Percentiles rank a stretch among this genome's conserved stretches.
Conservation (phyloP, 805 yeast genomes). For the Saturnispora halmiae region DNA sequence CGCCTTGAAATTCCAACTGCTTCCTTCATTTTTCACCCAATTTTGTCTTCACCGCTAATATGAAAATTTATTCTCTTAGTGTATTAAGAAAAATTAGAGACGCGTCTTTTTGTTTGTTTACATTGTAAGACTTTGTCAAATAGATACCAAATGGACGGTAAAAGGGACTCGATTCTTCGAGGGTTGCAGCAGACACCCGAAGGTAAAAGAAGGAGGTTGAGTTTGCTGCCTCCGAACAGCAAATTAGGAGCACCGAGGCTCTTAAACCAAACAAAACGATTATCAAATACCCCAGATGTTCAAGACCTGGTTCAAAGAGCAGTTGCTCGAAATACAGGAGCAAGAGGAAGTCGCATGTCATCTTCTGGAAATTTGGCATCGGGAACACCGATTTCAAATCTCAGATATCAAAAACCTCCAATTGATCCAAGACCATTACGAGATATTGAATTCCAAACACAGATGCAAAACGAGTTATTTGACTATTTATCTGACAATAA, state of each 20-base stretch:
- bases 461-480: conserved; percentile 57
- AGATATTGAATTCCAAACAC: conserved; percentile 57
- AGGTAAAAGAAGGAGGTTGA: conserved; percentile 22
- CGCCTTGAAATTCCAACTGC: background rate
- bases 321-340: conserved; percentile 18
- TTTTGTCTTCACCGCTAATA: too few species aligned
- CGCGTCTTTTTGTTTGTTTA: background rate
- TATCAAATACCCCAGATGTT: conserved; percentile 17
- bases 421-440: conserved; percentile 71
- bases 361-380: conserved; percentile 7
- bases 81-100: background rate
- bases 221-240: conserved; percentile 23
- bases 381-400: background rate
- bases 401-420: conserved; percentile 12
- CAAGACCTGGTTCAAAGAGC: conserved; percentile 25
- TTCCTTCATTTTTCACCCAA: background rate
- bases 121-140: background rate
- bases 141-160: background rate
- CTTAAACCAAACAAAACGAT: conserved; percentile 20
- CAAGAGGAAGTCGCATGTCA: conserved; percentile 12
- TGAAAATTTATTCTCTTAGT: background rate
- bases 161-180: conserved; percentile 8
- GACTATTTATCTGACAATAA: conserved; percentile 53
- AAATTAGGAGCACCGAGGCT: conserved; percentile 27
- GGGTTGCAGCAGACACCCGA: conserved; percentile 10